A percentile compares a stretch with the other conserved stretches of the same genome.
These are phyloP conservation scores for Magnolia officinalis DNA, from an alignment of 164 flowering plant genomes.

Conservation along the genomic window DNA sequence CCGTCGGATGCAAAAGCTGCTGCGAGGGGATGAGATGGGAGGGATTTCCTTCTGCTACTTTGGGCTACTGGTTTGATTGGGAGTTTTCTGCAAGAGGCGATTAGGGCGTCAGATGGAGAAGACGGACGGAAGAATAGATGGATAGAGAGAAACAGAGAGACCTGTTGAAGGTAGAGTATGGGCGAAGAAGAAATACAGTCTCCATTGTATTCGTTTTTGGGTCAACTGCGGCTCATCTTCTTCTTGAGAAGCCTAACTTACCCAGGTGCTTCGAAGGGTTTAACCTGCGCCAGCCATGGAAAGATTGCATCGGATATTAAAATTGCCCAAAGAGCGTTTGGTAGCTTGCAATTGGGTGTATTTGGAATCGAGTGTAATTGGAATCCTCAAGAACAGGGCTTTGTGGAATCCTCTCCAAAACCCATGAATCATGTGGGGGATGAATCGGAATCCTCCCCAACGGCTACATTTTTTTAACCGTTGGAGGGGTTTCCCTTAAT, in stretches of 20 bases:
- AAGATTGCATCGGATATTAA: too few relatives aligned
- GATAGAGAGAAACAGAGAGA: constrained; percentile 16
- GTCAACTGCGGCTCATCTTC: constrained; percentile 3
- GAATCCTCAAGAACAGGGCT: too few relatives aligned
- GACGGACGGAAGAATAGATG: not conserved
- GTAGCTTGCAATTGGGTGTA: too few relatives aligned
- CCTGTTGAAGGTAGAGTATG: constrained; percentile 26
- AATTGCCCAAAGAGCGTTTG: too few relatives aligned
- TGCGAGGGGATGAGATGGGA: constrained; percentile 1
- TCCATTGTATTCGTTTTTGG: constrained; percentile 22
- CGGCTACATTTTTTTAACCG: too few relatives aligned
- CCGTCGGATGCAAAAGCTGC: constrained; percentile 11
- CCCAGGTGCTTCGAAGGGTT: too few relatives aligned
- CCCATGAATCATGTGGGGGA: too few relatives aligned
- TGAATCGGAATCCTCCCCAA: too few relatives aligned
- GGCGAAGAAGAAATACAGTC: constrained; percentile 22
- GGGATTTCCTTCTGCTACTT: constrained; percentile 7
- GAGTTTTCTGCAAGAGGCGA: constrained; percentile 26
- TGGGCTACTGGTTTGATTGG: constrained; percentile 2
- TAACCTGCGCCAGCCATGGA: too few relatives aligned
- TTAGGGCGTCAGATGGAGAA: not conserved
- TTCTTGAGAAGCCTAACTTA: not conserved
- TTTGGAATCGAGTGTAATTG: too few relatives aligned
- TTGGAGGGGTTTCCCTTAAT: too few relatives aligned
- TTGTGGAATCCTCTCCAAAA: too few relatives aligned